These are phyloP conservation scores for Heliosperma pusillum DNA, from an alignment of 148 eudicot species.

Conservation along the genomic window DNA sequence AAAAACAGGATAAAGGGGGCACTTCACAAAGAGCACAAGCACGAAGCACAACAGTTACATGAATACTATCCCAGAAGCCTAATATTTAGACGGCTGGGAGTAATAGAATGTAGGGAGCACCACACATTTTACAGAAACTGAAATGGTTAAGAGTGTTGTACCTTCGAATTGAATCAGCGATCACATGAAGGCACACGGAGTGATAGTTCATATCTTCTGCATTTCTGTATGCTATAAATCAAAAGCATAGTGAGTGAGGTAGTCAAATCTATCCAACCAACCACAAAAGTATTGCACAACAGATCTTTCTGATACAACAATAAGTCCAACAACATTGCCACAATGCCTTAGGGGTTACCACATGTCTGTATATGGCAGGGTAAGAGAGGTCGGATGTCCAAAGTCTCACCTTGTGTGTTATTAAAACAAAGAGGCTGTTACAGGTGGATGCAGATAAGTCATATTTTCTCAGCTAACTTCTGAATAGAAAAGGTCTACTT, in stretches of 20 bases:
- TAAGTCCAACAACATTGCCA: background rate
- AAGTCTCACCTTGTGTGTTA: too few species aligned
- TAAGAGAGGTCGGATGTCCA: background rate
- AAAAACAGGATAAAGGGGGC: background rate
- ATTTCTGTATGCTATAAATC: constrained; percentile 78
- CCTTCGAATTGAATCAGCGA: constrained; percentile 98
- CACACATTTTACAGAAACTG: background rate
- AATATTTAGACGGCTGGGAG: background rate
- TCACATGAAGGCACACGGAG: constrained; percentile 91
- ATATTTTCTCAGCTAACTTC: background rate
- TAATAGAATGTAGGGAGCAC: background rate
- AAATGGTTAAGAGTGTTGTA: constrained; percentile 23
- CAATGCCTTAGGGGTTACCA: background rate
- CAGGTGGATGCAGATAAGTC: background rate
- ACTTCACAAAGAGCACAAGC: background rate
- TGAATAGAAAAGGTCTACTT: background rate
- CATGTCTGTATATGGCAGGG: too few species aligned
- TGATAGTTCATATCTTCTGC: constrained; percentile 98
- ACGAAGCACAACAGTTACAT: background rate
- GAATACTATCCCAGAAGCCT: background rate
- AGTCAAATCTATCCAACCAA: background rate
- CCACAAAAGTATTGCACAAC: background rate
- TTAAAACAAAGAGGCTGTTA: too few species aligned
- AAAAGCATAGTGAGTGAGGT: background rate
- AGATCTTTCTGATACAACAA: background rate